Conservation (phyloP, 2,329 filamentous ascomycete species). For the Pseudogymnoascus pannorum region DNA sequence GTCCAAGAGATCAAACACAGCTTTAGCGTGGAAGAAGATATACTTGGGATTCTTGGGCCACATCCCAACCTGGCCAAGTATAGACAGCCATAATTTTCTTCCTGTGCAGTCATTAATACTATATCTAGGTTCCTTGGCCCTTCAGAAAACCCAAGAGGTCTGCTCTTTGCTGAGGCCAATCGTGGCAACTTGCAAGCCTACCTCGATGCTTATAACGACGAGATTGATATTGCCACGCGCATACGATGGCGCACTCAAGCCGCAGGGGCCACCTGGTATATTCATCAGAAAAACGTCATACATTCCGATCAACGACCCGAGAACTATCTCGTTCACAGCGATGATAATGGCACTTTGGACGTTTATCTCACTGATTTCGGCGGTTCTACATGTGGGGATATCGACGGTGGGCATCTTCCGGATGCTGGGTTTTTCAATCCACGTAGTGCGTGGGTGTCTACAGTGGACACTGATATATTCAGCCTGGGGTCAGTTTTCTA, state of each 20-base stretch:
- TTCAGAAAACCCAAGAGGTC: too few relatives aligned
- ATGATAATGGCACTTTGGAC: constrained; percentile 20
- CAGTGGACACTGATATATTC: constrained; percentile 20
- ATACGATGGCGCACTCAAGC: constrained; percentile 24
- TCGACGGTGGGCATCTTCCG: constrained; percentile 25
- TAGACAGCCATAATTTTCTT: too few relatives aligned
- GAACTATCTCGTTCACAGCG: constrained; percentile 28
- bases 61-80: too few relatives aligned
- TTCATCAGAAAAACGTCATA: constrained; percentile 28
- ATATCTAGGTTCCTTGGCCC: too few relatives aligned
- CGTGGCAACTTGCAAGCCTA: too few relatives aligned
- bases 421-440: constrained; percentile 24
- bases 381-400: constrained; percentile 27
- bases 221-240: too few relatives aligned
- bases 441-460: constrained; percentile 14
- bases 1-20: too few relatives aligned
- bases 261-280: constrained; percentile 26
- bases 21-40: too few relatives aligned
- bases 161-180: too few relatives aligned
- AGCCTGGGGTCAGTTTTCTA: constrained; percentile 21
- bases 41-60: too few relatives aligned
- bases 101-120: too few relatives aligned
- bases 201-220: too few relatives aligned
- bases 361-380: constrained; percentile 31
- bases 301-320: constrained; percentile 30